These are phyloP conservation scores for Brassica nigra DNA, from an alignment of 345 rosid genomes.

Conservation along the genomic window DNA sequence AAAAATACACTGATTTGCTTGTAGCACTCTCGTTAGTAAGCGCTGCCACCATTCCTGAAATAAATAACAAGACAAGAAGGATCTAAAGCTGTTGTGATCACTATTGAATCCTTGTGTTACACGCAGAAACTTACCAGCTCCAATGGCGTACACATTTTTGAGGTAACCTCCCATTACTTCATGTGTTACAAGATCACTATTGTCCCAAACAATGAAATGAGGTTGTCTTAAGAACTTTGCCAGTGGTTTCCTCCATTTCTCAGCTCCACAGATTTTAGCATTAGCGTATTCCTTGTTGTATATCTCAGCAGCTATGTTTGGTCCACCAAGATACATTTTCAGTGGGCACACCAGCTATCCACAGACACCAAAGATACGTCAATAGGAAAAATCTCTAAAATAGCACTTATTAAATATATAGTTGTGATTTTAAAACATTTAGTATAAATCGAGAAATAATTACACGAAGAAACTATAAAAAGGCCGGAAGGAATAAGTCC, in stretches of 20 bases:
- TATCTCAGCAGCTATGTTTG: conserved; percentile 94
- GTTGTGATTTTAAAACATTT: no score
- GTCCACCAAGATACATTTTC: conserved; percentile 98
- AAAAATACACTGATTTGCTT: conserved; percentile 93
- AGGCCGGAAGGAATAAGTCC: no score
- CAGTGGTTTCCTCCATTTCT: no score
- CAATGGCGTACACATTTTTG: conserved; percentile 69
- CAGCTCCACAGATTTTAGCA: no score
- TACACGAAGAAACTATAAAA: no score
- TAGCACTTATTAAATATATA: no score
- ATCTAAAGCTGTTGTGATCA: background rate
- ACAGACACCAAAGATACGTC: conserved; percentile 7
- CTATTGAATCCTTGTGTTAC: background rate
- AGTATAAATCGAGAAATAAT: no score
- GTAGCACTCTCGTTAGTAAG: conserved; percentile 96
- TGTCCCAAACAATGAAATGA: conserved; percentile 14
- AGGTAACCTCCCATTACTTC: no score
- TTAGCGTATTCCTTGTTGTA: conserved; percentile 55
- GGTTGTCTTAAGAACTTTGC: no score
- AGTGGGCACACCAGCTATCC: conserved; percentile 69
- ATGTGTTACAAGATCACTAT: no score
- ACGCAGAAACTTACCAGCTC: conserved; percentile 70
- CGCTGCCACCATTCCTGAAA: conserved; percentile 89
- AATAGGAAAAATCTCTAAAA: no score
- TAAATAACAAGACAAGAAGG: background rate